Evolutionary conservation across 352 stramenopile genomes (phyloP), one percentile per base, ranked within the genome.

Genomic region (Phytophthora cryptogea): DNA sequence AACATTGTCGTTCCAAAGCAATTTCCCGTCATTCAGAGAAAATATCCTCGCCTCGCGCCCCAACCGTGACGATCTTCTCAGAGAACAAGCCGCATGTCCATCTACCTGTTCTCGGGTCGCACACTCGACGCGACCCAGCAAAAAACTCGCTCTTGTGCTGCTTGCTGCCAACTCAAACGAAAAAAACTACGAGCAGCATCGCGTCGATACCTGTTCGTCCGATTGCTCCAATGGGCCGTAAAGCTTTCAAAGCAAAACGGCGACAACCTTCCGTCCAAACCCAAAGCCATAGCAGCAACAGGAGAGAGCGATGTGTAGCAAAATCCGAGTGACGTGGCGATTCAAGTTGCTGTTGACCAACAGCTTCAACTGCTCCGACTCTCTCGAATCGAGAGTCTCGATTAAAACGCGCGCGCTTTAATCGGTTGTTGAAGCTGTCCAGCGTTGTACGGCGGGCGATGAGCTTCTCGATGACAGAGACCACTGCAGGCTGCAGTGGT

Each of bases 351-450:
- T 10, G 33, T 33, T 56, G 60, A 68, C 28, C 45, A 20, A 23
- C 35, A 58, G 44, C 59, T 68, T 68, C 59, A 68, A 68, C 53
- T 45, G 45, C 53, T 68, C 53, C 60, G 60, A 48, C 60, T 64
- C 54, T 68, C 51, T 59, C n/a, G n/a, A n/a, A n/a, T n/a, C n/a
- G n/a, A n/a, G n/a, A n/a, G n/a, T n/a, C n/a, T n/a, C 20, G 59
- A 66, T 66, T 66, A 66, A 66, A 54, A 23, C 20, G 20, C n/a
- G n/a, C n/a, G n/a, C 20, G n/a, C 0, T 4, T 68, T 63, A 62
- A 67, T 41, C 33, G 13, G 14, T 44, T 44, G 39, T 44, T 44
- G 39, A 44, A 44, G 35, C 14, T 37, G 32, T 37, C 32, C 32
- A 37, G 32, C 32, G 32, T 37, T 23, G 20, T 23, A 23, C 20